Evolutionary conservation across 176 grass and related monocot genomes (phyloP).

Genomic region (Chloris gayana): DNA sequence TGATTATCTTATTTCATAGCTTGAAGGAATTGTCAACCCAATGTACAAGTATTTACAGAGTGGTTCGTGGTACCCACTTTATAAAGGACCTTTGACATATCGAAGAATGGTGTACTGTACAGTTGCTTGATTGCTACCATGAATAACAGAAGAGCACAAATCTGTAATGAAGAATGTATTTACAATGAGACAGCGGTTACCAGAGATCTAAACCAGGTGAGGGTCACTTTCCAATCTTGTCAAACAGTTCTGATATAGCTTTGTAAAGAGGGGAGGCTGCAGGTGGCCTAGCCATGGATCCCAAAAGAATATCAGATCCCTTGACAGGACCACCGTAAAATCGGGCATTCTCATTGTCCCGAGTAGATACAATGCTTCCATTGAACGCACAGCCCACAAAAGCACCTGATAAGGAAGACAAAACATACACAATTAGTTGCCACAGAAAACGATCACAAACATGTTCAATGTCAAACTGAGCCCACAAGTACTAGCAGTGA

Average conservation of each 20-base stretch:
- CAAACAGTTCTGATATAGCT: slow-evolving; percentile 65
- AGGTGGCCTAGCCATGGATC: slow-evolving; percentile 62
- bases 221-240: slow-evolving; percentile 49
- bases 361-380: slow-evolving; percentile 65
- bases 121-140: slow-evolving; percentile 29
- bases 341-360: slow-evolving; percentile 64
- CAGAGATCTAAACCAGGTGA: slow-evolving; percentile 1
- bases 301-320: slow-evolving; percentile 73
- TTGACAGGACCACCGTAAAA: slow-evolving; percentile 73
- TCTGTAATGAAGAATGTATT: slow-evolving; percentile 19
- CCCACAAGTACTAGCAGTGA: not conserved
- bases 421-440: slow-evolving; percentile 3
- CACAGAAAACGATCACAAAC: slow-evolving; percentile 13
- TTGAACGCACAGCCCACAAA: slow-evolving; percentile 90
- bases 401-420: slow-evolving; percentile 55
- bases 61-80: not conserved
- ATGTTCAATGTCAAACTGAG: not conserved
- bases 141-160: not conserved
- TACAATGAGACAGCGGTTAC: not conserved
- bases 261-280: slow-evolving; percentile 67
- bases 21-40: slow-evolving; percentile 10
- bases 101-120: slow-evolving; percentile 42
- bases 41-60: slow-evolving; percentile 48
- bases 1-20: slow-evolving; percentile 7
- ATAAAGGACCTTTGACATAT: not conserved